Base-by-base conservation (phyloP, 2,329 filamentous ascomycete species). In the Xylariales sp. region DNA sequence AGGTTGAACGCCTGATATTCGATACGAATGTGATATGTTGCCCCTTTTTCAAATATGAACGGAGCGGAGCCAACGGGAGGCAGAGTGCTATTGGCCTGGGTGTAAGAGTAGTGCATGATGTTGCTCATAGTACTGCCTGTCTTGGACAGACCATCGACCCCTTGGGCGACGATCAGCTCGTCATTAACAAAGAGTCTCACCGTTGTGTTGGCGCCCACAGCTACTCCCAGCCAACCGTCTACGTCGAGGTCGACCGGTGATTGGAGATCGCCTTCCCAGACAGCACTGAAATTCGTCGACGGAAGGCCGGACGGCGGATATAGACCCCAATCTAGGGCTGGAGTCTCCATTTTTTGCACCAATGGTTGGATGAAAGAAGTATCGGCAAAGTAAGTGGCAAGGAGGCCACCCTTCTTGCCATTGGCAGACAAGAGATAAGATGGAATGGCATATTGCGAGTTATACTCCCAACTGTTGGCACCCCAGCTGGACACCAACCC, bases 281-380 rank as follows among this genome's bases (percentile, higher is more conserved):
- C 50, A 0, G 59, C 65, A 40, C 65, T 69, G 47, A 70, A 70
- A 45, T 70, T 70, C 43, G 63, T 70, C 1, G 63, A 69, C 7
- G 63, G 56, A 1, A 69, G 52, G 4, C 61, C 62, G 2, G 62
- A 56, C 0, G 67, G 66, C 9, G 66, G 66, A 38, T 68, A 70
- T 20, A 69, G 46, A 3, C 67, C 66, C 67, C 67, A 70, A 39
- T 69, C 63, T 3, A 65, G 56, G 5, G 62, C 62, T 2, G 67
- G 67, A 0, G 53, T 51, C 42, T 70, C 67, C 9, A 59, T 35
- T 22, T 49, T 54, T 19, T 56, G 47, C 1, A 54, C 51, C 3
- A 56, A 19, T 2, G 61, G 57, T 10, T 59, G 36, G 4, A 44
- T 56, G 46, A 69, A 70, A 35, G 67, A 57, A 1, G 60, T 61